Base-by-base conservation (phyloP, 805 yeast species). In the Wickerhamiella azyma region DNA sequence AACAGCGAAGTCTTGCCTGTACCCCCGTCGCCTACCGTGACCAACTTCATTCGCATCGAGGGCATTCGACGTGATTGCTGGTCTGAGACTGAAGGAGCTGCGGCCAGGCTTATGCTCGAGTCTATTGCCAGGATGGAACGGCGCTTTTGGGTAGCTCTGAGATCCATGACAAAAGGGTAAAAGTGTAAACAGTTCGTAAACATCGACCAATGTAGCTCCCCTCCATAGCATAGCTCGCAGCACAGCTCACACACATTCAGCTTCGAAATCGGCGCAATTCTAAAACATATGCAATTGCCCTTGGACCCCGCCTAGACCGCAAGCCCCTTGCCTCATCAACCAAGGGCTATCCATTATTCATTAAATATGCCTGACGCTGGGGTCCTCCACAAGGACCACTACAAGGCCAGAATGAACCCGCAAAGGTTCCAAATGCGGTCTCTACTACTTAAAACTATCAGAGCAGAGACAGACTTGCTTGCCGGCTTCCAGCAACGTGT, bases 1-100 rank as follows among this genome's bases (percentile, higher is more conserved):
- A 83, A 58, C 54, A 85, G 61, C 55, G 88, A 81, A 0, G 94
- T 85, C 60, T 85, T 85, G n/a, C 95, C 95, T 59, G 92, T 80
- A 14, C 85, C 88, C 55, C 89, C 86, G 61, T 85, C 95, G 7
- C 95, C 94, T 9, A 85, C 92, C 24, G 81, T 81, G 10, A 85
- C 94, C 5, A 83, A 65, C 57, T 82, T 82, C 38, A 70, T 55
- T 41, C 64, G 67, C 35, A 61, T 57, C 43, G 69, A 68, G 1
- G 71, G 54, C 26, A 9, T 3, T 13, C 16, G 26, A 5, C 29
- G 33, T 30, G 33, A 6, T 10, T 13, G 26, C 10, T 36, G 32
- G 32, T 40, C 39, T 17, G 26, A 13, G 11, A 30, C 14, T 3
- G 18, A 2, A 14, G 26, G 13, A 5, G 10, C 33, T 14, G 44